Evolutionary conservation across 1,139 yeast genomes (phyloP).

Genomic region (Zygosaccharomyces pseudobailii): DNA sequence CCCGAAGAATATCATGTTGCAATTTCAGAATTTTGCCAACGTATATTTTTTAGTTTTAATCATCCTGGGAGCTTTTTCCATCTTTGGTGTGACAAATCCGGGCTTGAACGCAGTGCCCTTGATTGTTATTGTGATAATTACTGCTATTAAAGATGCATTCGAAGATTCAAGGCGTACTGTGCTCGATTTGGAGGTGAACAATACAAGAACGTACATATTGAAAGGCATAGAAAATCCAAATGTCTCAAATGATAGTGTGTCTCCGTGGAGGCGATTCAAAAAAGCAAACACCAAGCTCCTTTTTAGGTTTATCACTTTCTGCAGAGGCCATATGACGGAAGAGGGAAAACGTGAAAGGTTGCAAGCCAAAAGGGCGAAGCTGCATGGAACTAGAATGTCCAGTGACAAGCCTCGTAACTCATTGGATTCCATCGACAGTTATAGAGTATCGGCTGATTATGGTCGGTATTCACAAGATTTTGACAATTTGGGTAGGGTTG

Average conservation of each 20-base stretch:
- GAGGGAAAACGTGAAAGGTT: conserved; percentile 35
- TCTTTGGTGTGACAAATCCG: conserved; percentile 88
- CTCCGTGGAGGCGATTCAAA: conserved; percentile 58
- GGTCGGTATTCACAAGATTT: conserved; percentile 29
- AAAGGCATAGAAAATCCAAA: conserved; percentile 69
- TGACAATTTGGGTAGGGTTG: conserved; percentile 20
- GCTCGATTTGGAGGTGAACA: conserved; percentile 80
- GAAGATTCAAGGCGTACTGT: conserved; percentile 86
- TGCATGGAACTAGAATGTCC: conserved; percentile 17
- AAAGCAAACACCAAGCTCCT: conserved; percentile 43
- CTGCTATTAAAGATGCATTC: conserved; percentile 88
- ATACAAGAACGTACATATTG: conserved; percentile 75
- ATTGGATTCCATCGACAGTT: conserved; percentile 31
- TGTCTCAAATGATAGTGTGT: conserved; percentile 57
- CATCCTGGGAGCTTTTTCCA: conserved; percentile 79
- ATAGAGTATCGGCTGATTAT: conserved; percentile 29
- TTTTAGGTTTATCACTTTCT: conserved; percentile 29
- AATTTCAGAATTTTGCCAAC: conserved; percentile 88
- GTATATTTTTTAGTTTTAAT: conserved; percentile 76
- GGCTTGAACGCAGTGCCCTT: conserved; percentile 91
- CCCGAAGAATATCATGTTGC: conserved; percentile 76
- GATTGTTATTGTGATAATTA: conserved; percentile 81
- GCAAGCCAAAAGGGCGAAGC: conserved; percentile 21
- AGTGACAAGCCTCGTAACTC: conserved; percentile 28
- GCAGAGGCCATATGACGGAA: conserved; percentile 37